Conservation (phyloP, 2,329 filamentous ascomycete genomes). For the Beauveria sp. region DNA sequence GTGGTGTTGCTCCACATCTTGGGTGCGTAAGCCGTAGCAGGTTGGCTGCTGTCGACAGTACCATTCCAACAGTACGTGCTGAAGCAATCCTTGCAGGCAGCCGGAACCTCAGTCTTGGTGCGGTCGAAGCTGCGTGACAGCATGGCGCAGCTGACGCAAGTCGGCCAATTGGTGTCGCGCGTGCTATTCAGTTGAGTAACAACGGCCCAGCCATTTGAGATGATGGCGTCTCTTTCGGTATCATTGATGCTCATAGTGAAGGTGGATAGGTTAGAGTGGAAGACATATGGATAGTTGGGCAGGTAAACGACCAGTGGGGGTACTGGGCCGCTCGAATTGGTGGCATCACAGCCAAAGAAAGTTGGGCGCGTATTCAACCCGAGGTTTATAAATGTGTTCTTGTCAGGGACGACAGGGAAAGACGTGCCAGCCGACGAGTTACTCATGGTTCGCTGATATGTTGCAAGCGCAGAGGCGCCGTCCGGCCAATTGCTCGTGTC, state of each 20-base stretch:
- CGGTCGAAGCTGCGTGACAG: constrained; percentile 67
- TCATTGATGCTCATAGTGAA: constrained; percentile 59
- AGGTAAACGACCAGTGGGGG: constrained; percentile 75
- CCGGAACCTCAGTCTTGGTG: constrained; percentile 60
- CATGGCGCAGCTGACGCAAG: constrained; percentile 83
- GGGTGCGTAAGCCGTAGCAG: constrained; percentile 9
- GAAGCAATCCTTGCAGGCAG: constrained; percentile 71
- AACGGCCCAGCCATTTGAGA: constrained; percentile 78
- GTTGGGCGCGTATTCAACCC: constrained; percentile 51
- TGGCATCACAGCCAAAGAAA: constrained; percentile 58
- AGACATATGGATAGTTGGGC: constrained; percentile 67
- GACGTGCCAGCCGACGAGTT: constrained; percentile 43
- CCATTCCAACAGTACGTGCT: constrained; percentile 87
- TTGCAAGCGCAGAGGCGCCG: constrained; percentile 49
- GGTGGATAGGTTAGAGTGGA: constrained; percentile 71
- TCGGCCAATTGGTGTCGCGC: constrained; percentile 64
- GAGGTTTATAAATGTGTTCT: constrained; percentile 47
- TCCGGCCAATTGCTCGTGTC: constrained; percentile 56
- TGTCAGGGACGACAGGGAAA: constrained; percentile 52
- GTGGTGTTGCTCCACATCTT: constrained; percentile 5
- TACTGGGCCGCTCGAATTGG: constrained; percentile 41
- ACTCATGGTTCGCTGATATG: constrained; percentile 43
- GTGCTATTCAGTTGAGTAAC: constrained; percentile 79
- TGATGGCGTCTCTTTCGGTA: constrained; percentile 65
- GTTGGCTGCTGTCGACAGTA: constrained; percentile 33